Conservation (phyloP, 2,329 filamentous ascomycete genomes). For the Coniochaeta sp. region DNA sequence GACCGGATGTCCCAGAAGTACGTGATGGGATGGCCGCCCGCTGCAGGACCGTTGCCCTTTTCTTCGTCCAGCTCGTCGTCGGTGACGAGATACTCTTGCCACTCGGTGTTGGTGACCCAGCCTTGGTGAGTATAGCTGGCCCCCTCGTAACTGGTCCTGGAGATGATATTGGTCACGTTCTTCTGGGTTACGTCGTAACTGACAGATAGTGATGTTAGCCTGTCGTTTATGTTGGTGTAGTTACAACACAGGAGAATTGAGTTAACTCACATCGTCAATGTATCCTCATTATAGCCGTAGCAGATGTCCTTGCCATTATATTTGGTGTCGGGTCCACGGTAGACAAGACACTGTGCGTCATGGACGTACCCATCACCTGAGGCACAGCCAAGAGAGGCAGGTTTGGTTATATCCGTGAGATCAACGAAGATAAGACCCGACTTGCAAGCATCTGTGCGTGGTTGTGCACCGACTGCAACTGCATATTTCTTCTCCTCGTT, state of each 20-base stretch:
- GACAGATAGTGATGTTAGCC: background rate
- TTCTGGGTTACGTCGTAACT: conserved; percentile 45
- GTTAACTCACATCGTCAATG: conserved; percentile 32
- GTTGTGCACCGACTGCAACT: conserved; percentile 34
- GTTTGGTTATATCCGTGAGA: conserved; percentile 44
- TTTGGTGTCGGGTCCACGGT: conserved; percentile 37
- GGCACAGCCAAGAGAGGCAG: conserved; percentile 44
- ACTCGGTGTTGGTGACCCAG: conserved; percentile 37
- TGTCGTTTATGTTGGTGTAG: too few relatives aligned
- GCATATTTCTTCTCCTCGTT: conserved; percentile 40
- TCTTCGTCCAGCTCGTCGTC: conserved; percentile 48
- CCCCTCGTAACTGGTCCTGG: conserved; percentile 47
- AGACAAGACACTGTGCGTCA: conserved; percentile 51
- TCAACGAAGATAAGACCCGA: conserved; percentile 51
- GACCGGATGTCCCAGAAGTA: conserved; percentile 41
- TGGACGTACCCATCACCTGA: conserved; percentile 51
- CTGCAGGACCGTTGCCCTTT: conserved; percentile 28
- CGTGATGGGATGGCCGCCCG: conserved; percentile 34
- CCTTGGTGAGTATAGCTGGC: conserved; percentile 52
- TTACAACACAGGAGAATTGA: background rate
- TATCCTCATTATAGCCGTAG: conserved; percentile 47
- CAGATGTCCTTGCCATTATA: conserved; percentile 41
- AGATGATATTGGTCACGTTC: conserved; percentile 36
- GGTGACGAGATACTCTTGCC: conserved; percentile 35
- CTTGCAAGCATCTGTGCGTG: conserved; percentile 25